These are phyloP conservation scores for Botrytis deweyae DNA, from an alignment of 2,329 filamentous ascomycete genomes.

Conservation along the genomic window DNA sequence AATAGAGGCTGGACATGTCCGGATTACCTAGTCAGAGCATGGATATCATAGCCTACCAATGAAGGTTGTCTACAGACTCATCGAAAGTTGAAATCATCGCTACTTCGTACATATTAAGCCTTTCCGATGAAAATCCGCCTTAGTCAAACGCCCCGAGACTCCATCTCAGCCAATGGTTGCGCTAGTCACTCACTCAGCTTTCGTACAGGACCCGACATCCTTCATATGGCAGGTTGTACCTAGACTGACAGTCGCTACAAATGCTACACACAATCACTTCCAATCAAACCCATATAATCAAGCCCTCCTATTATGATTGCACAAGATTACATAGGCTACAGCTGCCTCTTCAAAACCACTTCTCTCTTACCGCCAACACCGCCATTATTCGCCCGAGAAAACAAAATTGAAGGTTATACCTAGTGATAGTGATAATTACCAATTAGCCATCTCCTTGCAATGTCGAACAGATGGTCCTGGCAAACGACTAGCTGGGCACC, in stretches of 20 bases:
- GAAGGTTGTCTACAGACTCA: conserved; percentile 1
- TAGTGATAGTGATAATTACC: background rate
- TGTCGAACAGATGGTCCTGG: conserved; percentile 17
- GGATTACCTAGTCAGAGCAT: background rate
- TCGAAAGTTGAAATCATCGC: background rate
- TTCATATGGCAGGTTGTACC: background rate
- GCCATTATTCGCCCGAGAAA: conserved; percentile 4
- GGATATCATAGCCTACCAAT: conserved; percentile 1
- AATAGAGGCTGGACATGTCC: conserved; percentile 12
- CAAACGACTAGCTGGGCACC: conserved; percentile 11
- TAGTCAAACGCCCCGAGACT: conserved; percentile 12
- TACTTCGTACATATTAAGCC: background rate
- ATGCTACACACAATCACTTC: background rate
- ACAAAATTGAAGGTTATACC: conserved; percentile 1
- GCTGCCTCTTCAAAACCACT: background rate
- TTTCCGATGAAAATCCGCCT: conserved; percentile 16
- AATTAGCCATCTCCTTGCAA: conserved; percentile 13
- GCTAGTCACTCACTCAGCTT: background rate
- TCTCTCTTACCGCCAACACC: conserved; percentile 17
- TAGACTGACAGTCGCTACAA: background rate
- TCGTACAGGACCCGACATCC: conserved; percentile 3
- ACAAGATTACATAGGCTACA: background rate
- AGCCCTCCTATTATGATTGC: background rate
- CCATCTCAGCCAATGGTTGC: conserved; percentile 7
- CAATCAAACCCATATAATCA: background rate